A percentile compares a stretch with the other conserved stretches of the same genome.
Conservation (phyloP, 805 yeast species). For the Candida wancherniae region DNA sequence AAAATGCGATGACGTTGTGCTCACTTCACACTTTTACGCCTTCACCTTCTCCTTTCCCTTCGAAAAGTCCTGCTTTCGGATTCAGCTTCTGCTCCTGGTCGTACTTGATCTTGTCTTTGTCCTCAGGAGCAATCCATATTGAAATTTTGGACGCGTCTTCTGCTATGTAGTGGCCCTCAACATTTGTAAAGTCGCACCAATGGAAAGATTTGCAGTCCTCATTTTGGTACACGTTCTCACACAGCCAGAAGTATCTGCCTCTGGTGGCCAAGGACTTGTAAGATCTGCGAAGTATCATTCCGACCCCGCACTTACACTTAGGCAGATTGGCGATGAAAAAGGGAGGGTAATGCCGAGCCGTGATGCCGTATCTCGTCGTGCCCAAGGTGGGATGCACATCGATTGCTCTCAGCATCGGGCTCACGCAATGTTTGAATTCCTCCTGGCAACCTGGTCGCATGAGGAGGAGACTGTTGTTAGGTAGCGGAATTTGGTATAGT, state of each 20-base stretch:
- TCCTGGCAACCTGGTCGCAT: conserved; percentile 85
- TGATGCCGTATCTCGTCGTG: conserved; percentile 53
- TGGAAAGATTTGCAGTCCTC: conserved; percentile 46
- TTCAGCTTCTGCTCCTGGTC: conserved; percentile 1
- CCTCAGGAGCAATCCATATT: conserved; percentile 45
- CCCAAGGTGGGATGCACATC: conserved; percentile 48
- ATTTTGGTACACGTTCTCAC: conserved; percentile 43
- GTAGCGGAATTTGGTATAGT: conserved; percentile 52
- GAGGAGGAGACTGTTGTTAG: conserved; percentile 63
- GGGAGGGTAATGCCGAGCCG: conserved; percentile 54
- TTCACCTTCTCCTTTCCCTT: too few relatives aligned
- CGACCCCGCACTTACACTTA: conserved; percentile 42
- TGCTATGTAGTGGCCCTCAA: conserved; percentile 29
- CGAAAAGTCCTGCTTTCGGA: too few relatives aligned
- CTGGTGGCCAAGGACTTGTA: conserved; percentile 40
- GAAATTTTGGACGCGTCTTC: conserved; percentile 30
- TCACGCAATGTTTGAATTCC: conserved; percentile 62
- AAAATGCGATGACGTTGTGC: too few relatives aligned
- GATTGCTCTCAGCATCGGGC: conserved; percentile 37
- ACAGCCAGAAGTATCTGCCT: conserved; percentile 66
- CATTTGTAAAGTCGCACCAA: conserved; percentile 44
- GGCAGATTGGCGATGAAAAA: conserved; percentile 35
- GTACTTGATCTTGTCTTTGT: conserved; percentile 16
- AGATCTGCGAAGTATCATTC: conserved; percentile 56
- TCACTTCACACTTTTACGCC: too few relatives aligned